phyloP scores from a whole-genome alignment of 192 early-diverging fungal genomes.

The Coemansia sp. region DNA sequence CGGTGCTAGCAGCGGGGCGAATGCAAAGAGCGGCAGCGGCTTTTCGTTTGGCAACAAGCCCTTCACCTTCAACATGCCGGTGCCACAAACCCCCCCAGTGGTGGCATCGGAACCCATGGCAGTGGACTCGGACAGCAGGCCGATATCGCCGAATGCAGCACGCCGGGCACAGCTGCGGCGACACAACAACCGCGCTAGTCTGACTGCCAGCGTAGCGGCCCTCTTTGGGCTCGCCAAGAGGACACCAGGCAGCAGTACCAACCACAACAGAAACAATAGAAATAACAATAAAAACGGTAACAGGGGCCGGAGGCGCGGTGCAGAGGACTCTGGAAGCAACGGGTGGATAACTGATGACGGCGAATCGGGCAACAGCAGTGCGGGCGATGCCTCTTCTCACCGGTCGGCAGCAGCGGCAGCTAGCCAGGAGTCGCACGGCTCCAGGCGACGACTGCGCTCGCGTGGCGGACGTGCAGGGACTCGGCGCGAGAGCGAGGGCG shows the following conservation, averaged over 20 bases:
- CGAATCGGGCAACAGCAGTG: too few relatives aligned
- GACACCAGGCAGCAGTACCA: constrained; percentile 3
- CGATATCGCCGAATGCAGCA: constrained; percentile 33
- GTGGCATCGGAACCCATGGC: constrained; percentile 4
- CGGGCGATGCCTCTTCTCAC: too few relatives aligned
- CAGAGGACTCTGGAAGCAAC: too few relatives aligned
- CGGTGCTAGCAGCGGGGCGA: neutral
- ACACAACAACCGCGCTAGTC: constrained; percentile 1
- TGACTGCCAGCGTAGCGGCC: neutral
- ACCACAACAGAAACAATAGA: constrained; percentile 19
- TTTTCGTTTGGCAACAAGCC: constrained; percentile 23
- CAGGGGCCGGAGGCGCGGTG: too few relatives aligned
- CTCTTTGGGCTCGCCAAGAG: constrained; percentile 5
- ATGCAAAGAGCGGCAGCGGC: neutral
- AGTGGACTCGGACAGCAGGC: constrained; percentile 17
- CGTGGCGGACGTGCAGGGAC: too few relatives aligned
- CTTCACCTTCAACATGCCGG: constrained; percentile 41
- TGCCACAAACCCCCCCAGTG: neutral
- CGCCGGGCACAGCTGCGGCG: constrained; percentile 21
- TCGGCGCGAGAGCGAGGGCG: neutral
- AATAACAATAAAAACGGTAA: too few relatives aligned
- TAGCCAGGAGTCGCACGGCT: too few relatives aligned
- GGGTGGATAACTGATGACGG: too few relatives aligned
- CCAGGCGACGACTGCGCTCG: too few relatives aligned
- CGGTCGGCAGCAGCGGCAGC: constrained; percentile 7